phyloP scores from a whole-genome alignment of 805 yeast genomes.

The Yamadazyma ubonensis region DNA sequence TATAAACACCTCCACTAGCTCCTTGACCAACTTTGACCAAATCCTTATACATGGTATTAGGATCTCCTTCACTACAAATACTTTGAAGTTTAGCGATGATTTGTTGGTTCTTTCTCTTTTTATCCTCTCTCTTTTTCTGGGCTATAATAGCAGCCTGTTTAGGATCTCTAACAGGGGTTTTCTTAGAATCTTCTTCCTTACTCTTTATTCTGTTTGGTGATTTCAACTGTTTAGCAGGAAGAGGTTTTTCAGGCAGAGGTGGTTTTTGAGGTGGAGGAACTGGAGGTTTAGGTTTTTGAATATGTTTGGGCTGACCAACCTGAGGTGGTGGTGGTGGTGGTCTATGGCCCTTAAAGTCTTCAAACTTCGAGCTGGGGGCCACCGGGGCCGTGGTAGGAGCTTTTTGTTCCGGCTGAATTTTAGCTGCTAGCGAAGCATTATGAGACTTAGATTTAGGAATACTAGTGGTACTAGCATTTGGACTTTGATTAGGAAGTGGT shows the following conservation, averaged over 20 bases:
- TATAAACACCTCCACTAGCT: slow-evolving; percentile 95
- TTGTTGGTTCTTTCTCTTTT: slow-evolving; percentile 68
- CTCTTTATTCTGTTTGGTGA: slow-evolving; percentile 4
- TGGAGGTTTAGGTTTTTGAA: slow-evolving; percentile 14
- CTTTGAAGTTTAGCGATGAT: slow-evolving; percentile 66
- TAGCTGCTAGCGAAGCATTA: slow-evolving; percentile 33
- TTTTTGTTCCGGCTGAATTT: slow-evolving; percentile 20
- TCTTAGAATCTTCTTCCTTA: slow-evolving; percentile 14
- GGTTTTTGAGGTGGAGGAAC: slow-evolving; percentile 10
- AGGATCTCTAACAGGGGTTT: slow-evolving; percentile 46
- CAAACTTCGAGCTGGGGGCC: slow-evolving; percentile 29
- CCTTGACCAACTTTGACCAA: slow-evolving; percentile 94
- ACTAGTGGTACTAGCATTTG: slow-evolving; percentile 4
- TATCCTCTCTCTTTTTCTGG: slow-evolving; percentile 75
- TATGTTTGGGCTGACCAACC: slow-evolving; percentile 7
- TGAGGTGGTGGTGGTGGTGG: slow-evolving; percentile 46
- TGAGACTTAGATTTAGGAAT: slow-evolving; percentile 44
- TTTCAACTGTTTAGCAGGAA: slow-evolving; percentile 4
- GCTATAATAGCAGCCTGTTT: slow-evolving; percentile 55
- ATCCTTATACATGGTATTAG: slow-evolving; percentile 63
- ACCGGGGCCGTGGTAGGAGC: slow-evolving; percentile 42
- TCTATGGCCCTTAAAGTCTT: slow-evolving; percentile 28
- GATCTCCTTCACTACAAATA: slow-evolving; percentile 86
- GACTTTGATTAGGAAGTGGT: slow-evolving; percentile 11
- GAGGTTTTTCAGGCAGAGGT: slow-evolving; percentile 11